Evolutionary conservation across 345 rosid species (phyloP).

Genomic region (Syzygium oleosum): DNA sequence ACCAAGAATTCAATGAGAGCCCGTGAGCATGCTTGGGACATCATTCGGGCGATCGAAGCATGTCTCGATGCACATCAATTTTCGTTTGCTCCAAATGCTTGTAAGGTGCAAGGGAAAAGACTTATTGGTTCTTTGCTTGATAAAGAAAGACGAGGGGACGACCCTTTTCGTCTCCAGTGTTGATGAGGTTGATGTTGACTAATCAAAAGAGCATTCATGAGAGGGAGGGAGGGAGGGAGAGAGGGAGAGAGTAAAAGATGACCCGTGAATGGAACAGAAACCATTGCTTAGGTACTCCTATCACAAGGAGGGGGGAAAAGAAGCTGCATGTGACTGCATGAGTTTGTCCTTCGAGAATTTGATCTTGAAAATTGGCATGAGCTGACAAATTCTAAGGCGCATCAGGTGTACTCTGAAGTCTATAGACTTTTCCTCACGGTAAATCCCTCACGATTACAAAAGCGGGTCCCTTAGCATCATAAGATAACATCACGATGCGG

Average conservation of each 20-base stretch:
- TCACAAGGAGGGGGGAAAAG: neutral
- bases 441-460: neutral
- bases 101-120: neutral
- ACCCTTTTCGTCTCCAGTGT: neutral
- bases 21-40: neutral
- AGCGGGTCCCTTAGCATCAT: too few species aligned
- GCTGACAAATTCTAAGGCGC: neutral
- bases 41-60: neutral
- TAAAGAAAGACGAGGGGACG: neutral
- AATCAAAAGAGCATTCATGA: neutral
- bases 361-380: neutral
- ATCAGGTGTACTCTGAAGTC: neutral
- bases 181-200: neutral
- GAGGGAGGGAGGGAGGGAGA: neutral
- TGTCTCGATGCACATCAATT: neutral
- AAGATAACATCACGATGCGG: too few species aligned
- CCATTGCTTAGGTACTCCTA: neutral
- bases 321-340: neutral
- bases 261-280: neutral
- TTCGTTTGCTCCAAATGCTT: neutral
- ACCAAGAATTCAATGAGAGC: too few species aligned
- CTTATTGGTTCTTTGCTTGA: neutral
- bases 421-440: neutral
- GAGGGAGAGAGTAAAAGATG: neutral
- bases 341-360: neutral